Evolutionary conservation across 2,329 filamentous ascomycete genomes (phyloP).

Genomic region (Hymenoscyphus infarciens): DNA sequence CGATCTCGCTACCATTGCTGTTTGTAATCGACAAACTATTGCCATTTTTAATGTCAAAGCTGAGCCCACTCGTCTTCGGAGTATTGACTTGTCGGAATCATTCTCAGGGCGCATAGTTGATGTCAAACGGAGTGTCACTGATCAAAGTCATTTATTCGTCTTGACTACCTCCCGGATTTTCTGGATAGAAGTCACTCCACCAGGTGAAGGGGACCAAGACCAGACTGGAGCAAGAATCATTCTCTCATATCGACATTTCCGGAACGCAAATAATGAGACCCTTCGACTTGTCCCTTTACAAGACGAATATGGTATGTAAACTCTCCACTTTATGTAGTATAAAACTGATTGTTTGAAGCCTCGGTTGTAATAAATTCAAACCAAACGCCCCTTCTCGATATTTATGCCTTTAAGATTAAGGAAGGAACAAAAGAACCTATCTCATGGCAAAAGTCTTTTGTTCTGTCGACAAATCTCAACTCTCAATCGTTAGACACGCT

Average conservation of each 20-base stretch:
- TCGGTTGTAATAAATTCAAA: constrained; percentile 29
- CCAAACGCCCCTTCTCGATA: constrained; percentile 25
- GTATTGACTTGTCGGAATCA: constrained; percentile 20
- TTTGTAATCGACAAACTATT: constrained; percentile 41
- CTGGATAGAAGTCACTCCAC: constrained; percentile 31
- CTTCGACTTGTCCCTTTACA: constrained; percentile 40
- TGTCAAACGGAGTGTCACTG: constrained; percentile 45
- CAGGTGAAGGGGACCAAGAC: constrained; percentile 16
- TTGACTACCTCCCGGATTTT: constrained; percentile 43
- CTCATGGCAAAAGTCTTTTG: constrained; percentile 25
- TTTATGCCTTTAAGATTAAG: constrained; percentile 28
- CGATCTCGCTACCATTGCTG: constrained; percentile 43
- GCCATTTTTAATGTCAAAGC: constrained; percentile 32
- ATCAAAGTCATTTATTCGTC: constrained; percentile 51
- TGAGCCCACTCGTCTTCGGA: constrained; percentile 21
- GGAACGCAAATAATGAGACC: constrained; percentile 37
- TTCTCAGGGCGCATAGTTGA: constrained; percentile 54
- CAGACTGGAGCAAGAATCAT: constrained; percentile 33
- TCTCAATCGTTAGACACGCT: constrained; percentile 6
- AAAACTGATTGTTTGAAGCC: constrained; percentile 22
- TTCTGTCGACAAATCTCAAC: constrained; percentile 9
- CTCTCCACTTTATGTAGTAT: background rate
- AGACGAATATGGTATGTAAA: constrained; percentile 24
- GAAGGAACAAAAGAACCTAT: constrained; percentile 4
- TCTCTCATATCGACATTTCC: constrained; percentile 45